Percentiles rank a stretch among this genome's conserved stretches.
Evolutionary conservation across 1,284 basidiomycete species (phyloP).

Genomic region (Exobasidium rhododendri): DNA sequence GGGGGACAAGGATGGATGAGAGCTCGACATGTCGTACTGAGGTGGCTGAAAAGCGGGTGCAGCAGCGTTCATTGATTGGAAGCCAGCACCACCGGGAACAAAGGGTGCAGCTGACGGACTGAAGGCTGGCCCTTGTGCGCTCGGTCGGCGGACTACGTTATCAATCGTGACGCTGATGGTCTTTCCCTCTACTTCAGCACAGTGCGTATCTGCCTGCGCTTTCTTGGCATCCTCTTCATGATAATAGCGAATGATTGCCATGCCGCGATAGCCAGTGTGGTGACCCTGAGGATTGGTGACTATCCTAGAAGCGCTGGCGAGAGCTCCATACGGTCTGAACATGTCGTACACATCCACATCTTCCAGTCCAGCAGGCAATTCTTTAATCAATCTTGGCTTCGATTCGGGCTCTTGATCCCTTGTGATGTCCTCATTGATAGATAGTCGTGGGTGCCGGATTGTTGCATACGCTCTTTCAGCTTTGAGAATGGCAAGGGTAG

Average conservation of each 20-base stretch:
- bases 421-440: constrained; percentile 21
- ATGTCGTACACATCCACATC: constrained; percentile 39
- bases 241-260: constrained; percentile 39
- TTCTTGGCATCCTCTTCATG: constrained; percentile 34
- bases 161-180: constrained; percentile 44
- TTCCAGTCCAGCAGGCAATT: constrained; percentile 35
- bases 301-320: constrained; percentile 33
- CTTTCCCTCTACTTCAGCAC: constrained; percentile 37
- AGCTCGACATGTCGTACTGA: constrained; percentile 27
- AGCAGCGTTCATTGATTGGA: constrained; percentile 25
- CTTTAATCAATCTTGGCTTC: constrained; percentile 43
- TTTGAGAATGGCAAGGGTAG: background rate
- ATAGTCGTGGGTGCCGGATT: constrained; percentile 26
- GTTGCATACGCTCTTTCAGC: constrained; percentile 46
- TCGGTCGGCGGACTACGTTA: constrained; percentile 15
- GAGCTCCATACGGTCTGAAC: constrained; percentile 42
- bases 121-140: constrained; percentile 19
- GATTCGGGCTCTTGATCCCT: constrained; percentile 27
- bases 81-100: constrained; percentile 21
- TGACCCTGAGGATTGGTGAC: constrained; percentile 38
- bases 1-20: constrained; percentile 33
- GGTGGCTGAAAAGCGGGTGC: constrained; percentile 35
- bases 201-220: constrained; percentile 43
- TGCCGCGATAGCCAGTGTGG: constrained; percentile 46
- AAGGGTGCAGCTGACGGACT: constrained; percentile 33